A percentile compares a stretch with the other conserved stretches of the same genome.
phyloP scores from a whole-genome alignment of 495 filamentous ascomycete species.

The Hypoxylon lienhwacheense region DNA sequence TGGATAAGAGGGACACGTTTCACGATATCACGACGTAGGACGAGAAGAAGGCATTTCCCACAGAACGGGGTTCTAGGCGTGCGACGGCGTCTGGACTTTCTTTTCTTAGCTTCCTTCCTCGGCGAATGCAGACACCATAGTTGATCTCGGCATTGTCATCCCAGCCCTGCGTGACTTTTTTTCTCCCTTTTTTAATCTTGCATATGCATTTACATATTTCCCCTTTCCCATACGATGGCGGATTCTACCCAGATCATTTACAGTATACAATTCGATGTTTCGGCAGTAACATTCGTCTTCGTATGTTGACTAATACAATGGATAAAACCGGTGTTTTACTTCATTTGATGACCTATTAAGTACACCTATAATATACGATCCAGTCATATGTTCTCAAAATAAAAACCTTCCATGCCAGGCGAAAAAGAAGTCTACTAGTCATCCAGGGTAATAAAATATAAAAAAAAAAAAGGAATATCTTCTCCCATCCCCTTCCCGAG shows the following conservation, averaged over 20 bases:
- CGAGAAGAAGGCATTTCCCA: conserved; percentile 11
- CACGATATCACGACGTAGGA: conserved; percentile 30
- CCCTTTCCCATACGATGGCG: no score
- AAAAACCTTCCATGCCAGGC: conserved; percentile 32
- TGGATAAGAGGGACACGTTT: not conserved
- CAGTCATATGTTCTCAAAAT: conserved; percentile 55
- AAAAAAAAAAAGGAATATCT: no score
- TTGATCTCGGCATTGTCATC: not conserved
- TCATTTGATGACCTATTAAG: conserved; percentile 47
- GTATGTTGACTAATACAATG: no score
- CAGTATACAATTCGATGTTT: no score
- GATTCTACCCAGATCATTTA: no score
- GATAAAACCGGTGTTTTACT: conserved; percentile 34
- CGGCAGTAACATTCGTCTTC: no score
- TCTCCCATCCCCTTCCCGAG: conserved; percentile 8
- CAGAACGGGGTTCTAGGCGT: conserved; percentile 26
- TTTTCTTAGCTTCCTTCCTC: conserved; percentile 18
- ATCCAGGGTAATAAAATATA: conserved; percentile 26
- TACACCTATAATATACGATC: conserved; percentile 54
- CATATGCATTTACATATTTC: no score
- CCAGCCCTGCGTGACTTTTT: not conserved
- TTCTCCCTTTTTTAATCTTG: not conserved
- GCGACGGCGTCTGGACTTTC: conserved; percentile 26
- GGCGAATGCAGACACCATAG: conserved; percentile 11
- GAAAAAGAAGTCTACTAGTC: conserved; percentile 33